Evolutionary conservation across 179 eudicot genomes (phyloP), one percentile per base, ranked within the genome.

Genomic region (Heliamphora pulchella): DNA sequence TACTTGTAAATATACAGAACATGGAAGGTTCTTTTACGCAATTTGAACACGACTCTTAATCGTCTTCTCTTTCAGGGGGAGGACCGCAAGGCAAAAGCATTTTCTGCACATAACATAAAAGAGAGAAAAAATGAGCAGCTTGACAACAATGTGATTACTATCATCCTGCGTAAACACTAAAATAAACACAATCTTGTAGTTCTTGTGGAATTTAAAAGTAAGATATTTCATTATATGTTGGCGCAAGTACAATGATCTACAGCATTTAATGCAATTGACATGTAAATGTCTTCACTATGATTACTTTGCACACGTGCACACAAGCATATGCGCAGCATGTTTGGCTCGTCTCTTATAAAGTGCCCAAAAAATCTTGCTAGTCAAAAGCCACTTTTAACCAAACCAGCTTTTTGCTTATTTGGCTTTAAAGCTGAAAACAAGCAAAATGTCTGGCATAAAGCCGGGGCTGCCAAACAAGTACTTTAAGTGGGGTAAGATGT

Each of bases 21-120:
- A 0, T 46, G 58, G 47, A 31, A 47, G 86, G 10, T 18, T 31
- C 31, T 53, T 50, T 6, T 10, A 17, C 57, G 8, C 3, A 22
- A 18, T 43, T 76, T 39, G 53, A 75, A 58, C 2, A 18, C 11
- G 13, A 3, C 39, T 75, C 77, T 85, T 77, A 82, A 0, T 87
- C 89, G 6, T 87, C 89, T 39, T 87, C 88, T 83, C 88, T 87
- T 82, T 87, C 88, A 3, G 88, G 86, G 9, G 88, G 86, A 75
- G 81, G 85, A 22, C 88, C 89, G 53, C 89, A 87, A 0, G 89
- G 88, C 82, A 85, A 80, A 59, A 87, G 82, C 86, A 87, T 87
- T 87, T 85, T 87, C 89, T 87, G 88, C 83, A 87, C 13, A 78
- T 18, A 31, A 66, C 31, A 51, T 8, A 65, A 66, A 85, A 5